These are phyloP conservation scores for Cenchrus purpureus DNA, from an alignment of 176 grass and related monocot species.

Conservation along the genomic window DNA sequence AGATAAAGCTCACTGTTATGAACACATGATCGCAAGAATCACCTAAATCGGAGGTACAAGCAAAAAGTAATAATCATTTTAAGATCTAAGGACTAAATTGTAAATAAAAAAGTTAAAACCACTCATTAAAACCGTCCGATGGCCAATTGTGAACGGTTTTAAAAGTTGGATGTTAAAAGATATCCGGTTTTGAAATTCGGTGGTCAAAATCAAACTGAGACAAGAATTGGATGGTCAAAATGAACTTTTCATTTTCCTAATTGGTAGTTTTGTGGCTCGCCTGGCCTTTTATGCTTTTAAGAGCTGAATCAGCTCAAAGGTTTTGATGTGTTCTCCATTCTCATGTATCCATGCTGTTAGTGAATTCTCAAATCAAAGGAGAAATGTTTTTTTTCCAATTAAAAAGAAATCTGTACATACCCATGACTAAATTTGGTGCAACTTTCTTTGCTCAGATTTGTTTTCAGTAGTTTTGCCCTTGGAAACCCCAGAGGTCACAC, in stretches of 20 bases:
- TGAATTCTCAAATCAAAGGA: background rate
- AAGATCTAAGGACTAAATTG: too few relatives aligned
- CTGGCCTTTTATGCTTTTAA: background rate
- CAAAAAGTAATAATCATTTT: too few relatives aligned
- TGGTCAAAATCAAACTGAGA: too few relatives aligned
- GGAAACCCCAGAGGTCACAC: background rate
- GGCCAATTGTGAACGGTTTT: too few relatives aligned
- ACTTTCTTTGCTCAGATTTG: background rate
- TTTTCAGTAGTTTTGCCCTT: background rate
- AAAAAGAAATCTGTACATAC: background rate
- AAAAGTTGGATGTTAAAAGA: too few relatives aligned
- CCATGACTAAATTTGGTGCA: slow-evolving; percentile 6
- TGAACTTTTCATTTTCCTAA: background rate
- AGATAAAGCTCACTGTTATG: too few relatives aligned
- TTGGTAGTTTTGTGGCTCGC: background rate
- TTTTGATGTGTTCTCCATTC: background rate
- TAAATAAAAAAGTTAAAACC: too few relatives aligned
- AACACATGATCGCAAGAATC: too few relatives aligned
- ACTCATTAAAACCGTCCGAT: too few relatives aligned
- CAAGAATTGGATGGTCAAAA: too few relatives aligned
- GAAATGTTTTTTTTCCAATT: background rate
- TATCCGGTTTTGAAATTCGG: too few relatives aligned
- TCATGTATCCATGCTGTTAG: background rate
- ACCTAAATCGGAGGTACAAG: too few relatives aligned
- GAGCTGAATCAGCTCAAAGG: background rate